Evolutionary conservation across 2,329 filamentous ascomycete genomes (phyloP).

Genomic region (Zalaria sp.): DNA sequence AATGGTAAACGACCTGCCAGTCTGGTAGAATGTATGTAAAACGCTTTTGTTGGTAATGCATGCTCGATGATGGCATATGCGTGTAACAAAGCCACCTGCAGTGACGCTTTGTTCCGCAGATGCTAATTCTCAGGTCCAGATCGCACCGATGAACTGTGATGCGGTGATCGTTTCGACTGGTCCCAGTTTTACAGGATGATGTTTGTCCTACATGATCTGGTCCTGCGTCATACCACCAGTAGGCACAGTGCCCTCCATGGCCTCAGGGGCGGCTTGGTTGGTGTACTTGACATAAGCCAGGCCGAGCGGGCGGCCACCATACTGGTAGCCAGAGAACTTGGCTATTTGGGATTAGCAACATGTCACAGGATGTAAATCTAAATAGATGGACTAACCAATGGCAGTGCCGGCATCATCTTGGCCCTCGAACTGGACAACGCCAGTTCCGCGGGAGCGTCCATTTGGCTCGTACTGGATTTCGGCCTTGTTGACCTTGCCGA

Average conservation of each 20-base stretch:
- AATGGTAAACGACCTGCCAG: no score
- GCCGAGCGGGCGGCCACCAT: constrained; percentile 85
- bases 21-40: no score
- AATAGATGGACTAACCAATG: constrained; percentile 42
- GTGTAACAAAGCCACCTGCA: no score
- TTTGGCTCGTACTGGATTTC: constrained; percentile 98
- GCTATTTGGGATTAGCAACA: constrained; percentile 26
- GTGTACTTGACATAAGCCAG: constrained; percentile 90
- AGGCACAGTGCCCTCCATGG: constrained; percentile 69
- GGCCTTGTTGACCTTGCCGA: constrained; percentile 95
- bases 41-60: no score
- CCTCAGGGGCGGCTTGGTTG: constrained; percentile 47
- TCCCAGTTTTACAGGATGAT: no score
- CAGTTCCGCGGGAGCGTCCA: constrained; percentile 84
- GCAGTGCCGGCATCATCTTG: constrained; percentile 78
- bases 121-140: no score
- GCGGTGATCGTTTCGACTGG: no score
- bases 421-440: constrained; percentile 87
- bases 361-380: not conserved
- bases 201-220: constrained; percentile 67
- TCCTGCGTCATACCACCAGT: constrained; percentile 73
- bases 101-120: no score
- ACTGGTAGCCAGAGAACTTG: constrained; percentile 97
- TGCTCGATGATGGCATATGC: no score
- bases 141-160: no score